Percentiles rank a stretch among this genome's conserved stretches.
Evolutionary conservation across 78 protist genomes (phyloP).

Genomic region (Salpingoeca rosetta): DNA sequence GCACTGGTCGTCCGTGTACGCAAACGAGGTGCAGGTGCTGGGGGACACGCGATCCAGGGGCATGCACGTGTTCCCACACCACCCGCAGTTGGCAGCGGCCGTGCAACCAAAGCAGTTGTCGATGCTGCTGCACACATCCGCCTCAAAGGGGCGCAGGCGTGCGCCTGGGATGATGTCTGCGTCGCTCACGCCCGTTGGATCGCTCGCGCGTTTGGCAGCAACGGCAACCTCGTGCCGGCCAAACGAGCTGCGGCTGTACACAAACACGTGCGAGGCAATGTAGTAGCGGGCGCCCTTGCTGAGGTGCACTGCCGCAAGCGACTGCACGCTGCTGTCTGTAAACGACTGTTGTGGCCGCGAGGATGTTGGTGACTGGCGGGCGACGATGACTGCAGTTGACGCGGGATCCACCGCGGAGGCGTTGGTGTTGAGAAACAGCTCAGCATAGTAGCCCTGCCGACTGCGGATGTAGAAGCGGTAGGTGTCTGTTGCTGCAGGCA

Average conservation of each 20-base stretch:
- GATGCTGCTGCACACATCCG: not conserved
- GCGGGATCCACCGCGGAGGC: too few species aligned
- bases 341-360: too few species aligned
- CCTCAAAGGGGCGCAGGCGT: not conserved
- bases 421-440: not conserved
- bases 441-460: not conserved
- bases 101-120: not conserved
- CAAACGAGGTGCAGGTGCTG: not conserved
- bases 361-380: too few species aligned
- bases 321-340: too few species aligned
- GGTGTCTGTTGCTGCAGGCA: not conserved
- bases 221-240: too few species aligned
- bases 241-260: too few species aligned
- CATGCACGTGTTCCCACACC: not conserved
- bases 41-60: not conserved
- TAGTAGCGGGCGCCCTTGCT: too few species aligned
- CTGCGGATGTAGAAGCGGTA: not conserved
- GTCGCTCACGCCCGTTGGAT: too few species aligned
- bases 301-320: too few species aligned
- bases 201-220: too few species aligned
- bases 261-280: too few species aligned
- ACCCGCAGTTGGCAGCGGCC: not conserved
- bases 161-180: not conserved
- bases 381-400: too few species aligned
- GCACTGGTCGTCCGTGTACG: not conserved